Conservation (phyloP, 371 early-diverging fungal species). For the Mortierella sp. region DNA sequence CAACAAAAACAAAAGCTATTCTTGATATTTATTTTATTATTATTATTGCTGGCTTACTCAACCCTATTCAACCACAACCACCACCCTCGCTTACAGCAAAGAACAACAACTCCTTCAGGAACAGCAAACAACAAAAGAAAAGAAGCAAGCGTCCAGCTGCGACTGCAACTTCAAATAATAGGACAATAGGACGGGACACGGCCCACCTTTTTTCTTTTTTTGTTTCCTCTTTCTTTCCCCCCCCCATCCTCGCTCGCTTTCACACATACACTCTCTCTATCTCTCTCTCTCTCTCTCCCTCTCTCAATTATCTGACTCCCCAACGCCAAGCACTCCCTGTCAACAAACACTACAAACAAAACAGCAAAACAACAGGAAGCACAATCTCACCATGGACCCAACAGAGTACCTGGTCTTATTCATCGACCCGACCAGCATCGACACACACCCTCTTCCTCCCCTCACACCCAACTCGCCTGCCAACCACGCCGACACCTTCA, state of each 20-base stretch:
- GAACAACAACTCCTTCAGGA: neutral
- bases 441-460: constrained; percentile 29
- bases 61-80: neutral
- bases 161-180: neutral
- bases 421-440: constrained; percentile 37
- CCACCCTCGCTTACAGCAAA: neutral
- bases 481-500: constrained; percentile 20
- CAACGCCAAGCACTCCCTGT: neutral
- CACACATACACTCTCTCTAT: neutral
- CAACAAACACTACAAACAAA: neutral
- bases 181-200: neutral
- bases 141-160: neutral
- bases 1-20: too few species aligned
- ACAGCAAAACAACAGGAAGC: neutral
- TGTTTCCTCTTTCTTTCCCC: neutral
- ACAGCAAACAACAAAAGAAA: neutral
- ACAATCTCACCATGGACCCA: constrained; percentile 34
- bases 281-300: neutral
- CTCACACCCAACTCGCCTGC: constrained; percentile 1
- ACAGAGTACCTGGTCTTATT: constrained; percentile 40
- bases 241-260: neutral
- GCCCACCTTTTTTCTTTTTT: neutral
- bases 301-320: neutral
- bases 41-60: neutral
- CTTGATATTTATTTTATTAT: neutral